Evolutionary conservation across 768 basidiomycete species (phyloP).

Genomic region (Suillus americanus): DNA sequence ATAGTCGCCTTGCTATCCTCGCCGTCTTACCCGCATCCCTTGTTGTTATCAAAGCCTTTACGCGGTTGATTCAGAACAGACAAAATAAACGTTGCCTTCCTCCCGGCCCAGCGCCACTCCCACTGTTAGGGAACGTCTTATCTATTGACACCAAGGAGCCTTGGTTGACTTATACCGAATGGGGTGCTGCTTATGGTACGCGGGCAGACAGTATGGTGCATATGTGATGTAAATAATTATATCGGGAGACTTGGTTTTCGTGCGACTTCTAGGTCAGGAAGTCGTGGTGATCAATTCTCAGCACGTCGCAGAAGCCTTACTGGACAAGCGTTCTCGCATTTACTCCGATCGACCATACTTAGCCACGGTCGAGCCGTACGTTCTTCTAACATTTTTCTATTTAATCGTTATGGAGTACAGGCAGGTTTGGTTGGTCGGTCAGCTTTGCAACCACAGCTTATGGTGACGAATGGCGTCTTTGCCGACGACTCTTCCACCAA

Average conservation of each 20-base stretch:
- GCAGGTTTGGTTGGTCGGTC: constrained; percentile 5
- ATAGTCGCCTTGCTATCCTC: background rate
- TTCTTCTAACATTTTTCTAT: background rate
- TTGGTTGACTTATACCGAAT: constrained; percentile 33
- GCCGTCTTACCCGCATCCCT: background rate
- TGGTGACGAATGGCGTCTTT: constrained; percentile 26
- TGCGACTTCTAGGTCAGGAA: constrained; percentile 2
- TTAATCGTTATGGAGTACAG: background rate
- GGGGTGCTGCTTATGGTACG: constrained; percentile 28
- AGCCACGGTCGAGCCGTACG: constrained; percentile 1
- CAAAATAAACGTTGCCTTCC: constrained; percentile 19
- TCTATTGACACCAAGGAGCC: constrained; percentile 29
- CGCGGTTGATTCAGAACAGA: background rate
- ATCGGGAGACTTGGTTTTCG: constrained; percentile 5
- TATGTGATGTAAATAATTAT: background rate
- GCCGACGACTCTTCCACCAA: background rate
- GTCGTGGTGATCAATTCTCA: constrained; percentile 5
- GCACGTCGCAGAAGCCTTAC: background rate
- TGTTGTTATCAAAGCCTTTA: too few species aligned
- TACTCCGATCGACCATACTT: constrained; percentile 9
- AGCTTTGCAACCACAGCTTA: background rate
- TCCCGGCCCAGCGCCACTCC: constrained; percentile 35
- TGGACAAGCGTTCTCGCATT: constrained; percentile 9
- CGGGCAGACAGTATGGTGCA: background rate
- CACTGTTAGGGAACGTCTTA: constrained; percentile 35